Percentiles rank a stretch among this genome's conserved stretches.
Conservation (phyloP, 164 flowering plant species). For the Taxillus chinensis region DNA sequence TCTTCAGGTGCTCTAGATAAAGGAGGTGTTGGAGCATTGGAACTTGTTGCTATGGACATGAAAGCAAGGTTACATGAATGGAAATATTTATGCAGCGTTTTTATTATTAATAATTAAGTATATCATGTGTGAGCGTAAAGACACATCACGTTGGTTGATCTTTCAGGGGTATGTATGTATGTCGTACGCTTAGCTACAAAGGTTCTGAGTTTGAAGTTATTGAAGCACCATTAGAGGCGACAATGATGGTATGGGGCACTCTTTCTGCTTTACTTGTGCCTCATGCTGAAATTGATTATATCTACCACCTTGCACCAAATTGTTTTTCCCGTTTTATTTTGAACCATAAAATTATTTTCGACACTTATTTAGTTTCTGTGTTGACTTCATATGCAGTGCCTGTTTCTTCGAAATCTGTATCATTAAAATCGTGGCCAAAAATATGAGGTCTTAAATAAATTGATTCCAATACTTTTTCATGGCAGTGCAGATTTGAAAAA, state of each 20-base stretch:
- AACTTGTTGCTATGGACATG: constrained; percentile 99
- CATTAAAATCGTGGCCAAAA: no score
- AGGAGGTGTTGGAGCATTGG: constrained; percentile 98
- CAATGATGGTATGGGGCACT: constrained; percentile 62
- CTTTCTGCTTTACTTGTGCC: constrained; percentile 4
- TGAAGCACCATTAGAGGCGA: constrained; percentile 76
- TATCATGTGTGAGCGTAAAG: not conserved
- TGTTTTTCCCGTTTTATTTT: no score
- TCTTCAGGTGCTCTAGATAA: constrained; percentile 77
- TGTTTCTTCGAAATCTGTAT: no score
- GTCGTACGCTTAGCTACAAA: constrained; percentile 94
- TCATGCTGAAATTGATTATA: no score
- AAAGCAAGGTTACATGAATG: constrained; percentile 68
- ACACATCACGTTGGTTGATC: not conserved
- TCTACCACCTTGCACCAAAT: no score
- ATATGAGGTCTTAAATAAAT: no score
- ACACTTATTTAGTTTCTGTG: no score
- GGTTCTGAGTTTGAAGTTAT: constrained; percentile 90
- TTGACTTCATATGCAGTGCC: no score
- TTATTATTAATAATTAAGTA: not conserved
- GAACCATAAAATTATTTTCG: no score
- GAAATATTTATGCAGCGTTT: not conserved
- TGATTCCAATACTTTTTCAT: no score
- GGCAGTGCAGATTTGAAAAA: no score
- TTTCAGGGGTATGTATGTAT: constrained; percentile 95